These are phyloP conservation scores for Parietaria judaica DNA, from an alignment of 306 rosid genomes.

Conservation along the genomic window DNA sequence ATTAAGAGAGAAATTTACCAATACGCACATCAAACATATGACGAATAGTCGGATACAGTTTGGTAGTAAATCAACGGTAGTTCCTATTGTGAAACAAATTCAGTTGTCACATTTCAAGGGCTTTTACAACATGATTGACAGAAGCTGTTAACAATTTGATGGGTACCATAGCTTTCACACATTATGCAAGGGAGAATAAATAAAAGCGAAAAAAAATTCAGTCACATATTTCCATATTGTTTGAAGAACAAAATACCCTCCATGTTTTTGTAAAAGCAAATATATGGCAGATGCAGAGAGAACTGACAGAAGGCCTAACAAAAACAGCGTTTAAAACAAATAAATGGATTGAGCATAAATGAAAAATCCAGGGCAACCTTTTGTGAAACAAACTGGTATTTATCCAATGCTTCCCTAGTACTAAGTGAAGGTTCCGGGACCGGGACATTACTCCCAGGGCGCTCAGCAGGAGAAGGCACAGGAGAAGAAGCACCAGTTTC, in stretches of 20 bases:
- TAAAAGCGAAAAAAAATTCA: neutral
- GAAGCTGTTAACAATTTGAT: too few relatives aligned
- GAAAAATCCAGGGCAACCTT: constrained; percentile 43
- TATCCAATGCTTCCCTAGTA: constrained; percentile 90
- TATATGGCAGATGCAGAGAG: too few relatives aligned
- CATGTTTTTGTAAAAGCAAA: neutral
- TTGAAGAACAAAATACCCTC: neutral
- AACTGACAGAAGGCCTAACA: too few relatives aligned
- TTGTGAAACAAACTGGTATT: constrained; percentile 76
- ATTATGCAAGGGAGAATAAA: neutral
- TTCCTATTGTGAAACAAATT: too few relatives aligned
- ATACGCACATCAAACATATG: neutral
- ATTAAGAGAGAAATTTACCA: neutral
- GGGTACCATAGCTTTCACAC: too few relatives aligned
- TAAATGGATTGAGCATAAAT: neutral
- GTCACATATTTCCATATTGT: neutral
- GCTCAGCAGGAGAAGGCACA: constrained; percentile 59
- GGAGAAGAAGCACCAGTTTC: constrained; percentile 72
- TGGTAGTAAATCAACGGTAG: too few relatives aligned
- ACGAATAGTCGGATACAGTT: too few relatives aligned
- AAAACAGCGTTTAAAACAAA: too few relatives aligned
- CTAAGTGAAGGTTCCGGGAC: constrained; percentile 77
- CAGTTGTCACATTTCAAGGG: too few relatives aligned
- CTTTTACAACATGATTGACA: too few relatives aligned
- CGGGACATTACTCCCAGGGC: constrained; percentile 57